Evolutionary conservation across 495 filamentous ascomycete species (phyloP), one percentile per base, ranked within the genome.

Genomic region (Penicillium turbatum): DNA sequence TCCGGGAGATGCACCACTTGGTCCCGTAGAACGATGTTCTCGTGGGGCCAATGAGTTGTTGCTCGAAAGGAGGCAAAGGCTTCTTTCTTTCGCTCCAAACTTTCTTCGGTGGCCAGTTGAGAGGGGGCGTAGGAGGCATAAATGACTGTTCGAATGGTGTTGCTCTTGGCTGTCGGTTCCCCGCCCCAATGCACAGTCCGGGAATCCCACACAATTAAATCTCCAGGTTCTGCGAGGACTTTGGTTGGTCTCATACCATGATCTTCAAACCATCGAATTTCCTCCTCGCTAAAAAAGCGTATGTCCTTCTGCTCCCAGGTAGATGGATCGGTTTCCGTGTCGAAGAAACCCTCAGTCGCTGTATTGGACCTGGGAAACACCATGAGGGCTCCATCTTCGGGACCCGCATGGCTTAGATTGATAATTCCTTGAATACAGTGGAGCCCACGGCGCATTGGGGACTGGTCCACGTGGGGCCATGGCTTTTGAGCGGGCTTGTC

Each of bases 11-110:
- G 40, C 3, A 53, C 48, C 7, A 56, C 43, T 9, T 56, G 50
- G 1, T 66, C 61, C 0, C 62, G 62, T 16, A 60, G 31, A 11
- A 59, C 53, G 13, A 69, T 40, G 37, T 70, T 71, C 29, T 66
- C 59, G 52, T 75, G 68, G 3, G 72, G 68, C 75, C 73, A 78
- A 37, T 78, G 72, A 1, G 73, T 75, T 0, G 74, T 72, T 10
- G 68, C 64, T 38, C 69, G 56, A 35, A 65, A 67, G 11, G 55
- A 45, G 29, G 65, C 61, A 39, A 77, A 75, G 0, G 73, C 57
- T 30, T 72, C 58, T 46, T 56, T 56, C 53, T 75, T 76, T 29
- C 53, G 46, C 37, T 56, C 52, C 6, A 71, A 43, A 1, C 65
- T 65, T 40, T 72, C 71, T 4, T 56, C 43, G 0, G 52, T 57